Base-by-base conservation (phyloP, 2,329 filamentous ascomycete species). In the Aspergillus viridinutans region DNA sequence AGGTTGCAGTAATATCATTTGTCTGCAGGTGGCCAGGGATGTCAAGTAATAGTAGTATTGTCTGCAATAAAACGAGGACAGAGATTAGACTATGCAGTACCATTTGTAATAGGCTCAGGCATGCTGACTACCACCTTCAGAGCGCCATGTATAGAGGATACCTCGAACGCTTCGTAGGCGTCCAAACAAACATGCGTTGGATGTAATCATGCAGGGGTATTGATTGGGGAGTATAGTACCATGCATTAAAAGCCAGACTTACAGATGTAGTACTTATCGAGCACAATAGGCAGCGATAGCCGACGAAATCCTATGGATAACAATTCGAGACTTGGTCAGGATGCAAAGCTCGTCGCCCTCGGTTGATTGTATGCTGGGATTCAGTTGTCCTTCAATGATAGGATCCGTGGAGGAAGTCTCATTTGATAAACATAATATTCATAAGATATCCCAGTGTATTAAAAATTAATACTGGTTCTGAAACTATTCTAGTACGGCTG, bases 131-230 rank as follows among this genome's bases (percentile, higher is more conserved):
- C 57, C 32, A 80, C 74, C 61, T 80, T 80, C 51, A 80, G 59
- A 3, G 76, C 74, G 12, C 72, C 69, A 53, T 76, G 71, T 58
- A 77, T 65, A 12, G 75, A 68, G 2, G 78, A 77, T 3, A 69
- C 65, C n/a, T 71, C 66, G 58, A 80, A 80, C 0, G 73, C 78
- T 17, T 68, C 68, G 57, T 80, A 80, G 3, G 78, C 78, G 52
- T 74, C 65, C 32, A 17, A 38, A 38, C 14, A 3, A 38, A 17
- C 14, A 17, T 7, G 32, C 6, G 32, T 7, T 17, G 32, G 6
- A 17, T 17, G 32, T 17, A 17, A 7, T n/a, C 5, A 7, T 17
- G 32, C 32, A n/a, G 32, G 32, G 32, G 3, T 17, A 17, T 38
- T 38, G 32, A 35, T 17, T 35, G 32, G 32, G 29, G 12, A 17